A percentile compares a stretch with the other conserved stretches of the same genome.
phyloP scores from a whole-genome alignment of 2,329 filamentous ascomycete species.

The Aspergillus tanneri region DNA sequence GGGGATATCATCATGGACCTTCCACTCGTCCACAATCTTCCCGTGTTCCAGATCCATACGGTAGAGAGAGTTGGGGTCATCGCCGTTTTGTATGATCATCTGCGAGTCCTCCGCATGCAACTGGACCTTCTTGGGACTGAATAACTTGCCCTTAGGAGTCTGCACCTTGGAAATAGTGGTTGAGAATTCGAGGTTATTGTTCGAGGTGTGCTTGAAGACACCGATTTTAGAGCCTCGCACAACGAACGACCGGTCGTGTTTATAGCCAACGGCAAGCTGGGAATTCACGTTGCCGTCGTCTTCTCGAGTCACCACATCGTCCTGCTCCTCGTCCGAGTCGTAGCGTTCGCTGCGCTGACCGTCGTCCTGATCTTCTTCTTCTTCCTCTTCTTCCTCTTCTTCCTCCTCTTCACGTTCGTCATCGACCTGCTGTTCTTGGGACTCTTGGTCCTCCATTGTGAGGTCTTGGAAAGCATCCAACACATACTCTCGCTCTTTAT shows the following conservation, averaged over 20 bases:
- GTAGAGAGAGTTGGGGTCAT: conserved; percentile 86
- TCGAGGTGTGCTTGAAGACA: conserved; percentile 92
- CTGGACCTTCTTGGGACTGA: conserved; percentile 97
- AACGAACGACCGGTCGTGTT: conserved; percentile 94
- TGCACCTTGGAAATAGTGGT: conserved; percentile 96
- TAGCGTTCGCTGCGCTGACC: conserved; percentile 70
- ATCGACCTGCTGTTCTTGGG: conserved; percentile 56
- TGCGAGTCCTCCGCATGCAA: conserved; percentile 86
- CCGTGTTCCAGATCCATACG: conserved; percentile 98
- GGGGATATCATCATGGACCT: conserved; percentile 92
- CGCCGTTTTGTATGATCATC: conserved; percentile 79
- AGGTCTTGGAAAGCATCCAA: conserved; percentile 94
- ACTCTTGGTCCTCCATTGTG: conserved; percentile 75
- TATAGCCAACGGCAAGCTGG: conserved; percentile 92
- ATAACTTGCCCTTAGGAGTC: conserved; percentile 80
- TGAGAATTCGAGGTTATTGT: conserved; percentile 91
- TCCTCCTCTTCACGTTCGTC: conserved; percentile 53
- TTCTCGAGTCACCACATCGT: conserved; percentile 66
- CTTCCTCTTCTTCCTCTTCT: conserved; percentile 59
- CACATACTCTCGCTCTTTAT: conserved; percentile 90
- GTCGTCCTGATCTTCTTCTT: conserved; percentile 63
- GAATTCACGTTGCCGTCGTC: conserved; percentile 85
- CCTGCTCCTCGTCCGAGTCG: conserved; percentile 75
- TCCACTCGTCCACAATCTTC: conserved; percentile 98
- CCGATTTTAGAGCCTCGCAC: conserved; percentile 97